Conservation (phyloP, 371 early-diverging fungal species). For the Fennellomyces sp. region DNA sequence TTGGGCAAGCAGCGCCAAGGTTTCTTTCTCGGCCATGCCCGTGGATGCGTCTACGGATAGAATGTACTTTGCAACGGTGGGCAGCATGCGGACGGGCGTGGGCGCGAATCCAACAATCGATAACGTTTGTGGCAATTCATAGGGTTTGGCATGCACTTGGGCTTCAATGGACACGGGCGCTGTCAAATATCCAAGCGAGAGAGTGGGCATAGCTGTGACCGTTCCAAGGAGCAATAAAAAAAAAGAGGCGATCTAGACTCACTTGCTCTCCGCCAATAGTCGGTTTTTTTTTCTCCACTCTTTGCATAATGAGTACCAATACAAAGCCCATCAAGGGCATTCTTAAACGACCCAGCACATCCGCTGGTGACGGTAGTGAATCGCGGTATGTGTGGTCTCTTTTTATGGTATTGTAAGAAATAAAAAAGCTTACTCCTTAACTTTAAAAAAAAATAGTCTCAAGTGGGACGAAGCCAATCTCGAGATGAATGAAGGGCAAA, state of each 20-base stretch:
- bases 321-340: slow-evolving; percentile 56
- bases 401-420: background rate
- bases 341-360: slow-evolving; percentile 41
- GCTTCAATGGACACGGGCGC: background rate
- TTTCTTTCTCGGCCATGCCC: background rate
- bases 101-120: background rate
- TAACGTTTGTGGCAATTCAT: background rate
- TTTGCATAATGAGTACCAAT: slow-evolving; percentile 17
- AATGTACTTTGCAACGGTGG: background rate
- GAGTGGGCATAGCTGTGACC: background rate
- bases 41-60: background rate
- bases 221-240: background rate
- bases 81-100: background rate
- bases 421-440: background rate
- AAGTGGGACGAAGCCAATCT: slow-evolving; percentile 97
- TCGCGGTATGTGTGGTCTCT: slow-evolving; percentile 8
- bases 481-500: slow-evolving; percentile 86
- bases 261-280: too few relatives aligned
- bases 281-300: background rate
- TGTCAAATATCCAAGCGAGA: slow-evolving; percentile 1
- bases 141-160: background rate
- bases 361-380: slow-evolving; percentile 4
- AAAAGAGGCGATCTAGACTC: background rate
- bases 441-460: slow-evolving; percentile 36
- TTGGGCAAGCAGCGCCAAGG: background rate